Evolutionary conservation across 208 protist genomes (phyloP).

Genomic region (Naegleria gruberi): DNA sequence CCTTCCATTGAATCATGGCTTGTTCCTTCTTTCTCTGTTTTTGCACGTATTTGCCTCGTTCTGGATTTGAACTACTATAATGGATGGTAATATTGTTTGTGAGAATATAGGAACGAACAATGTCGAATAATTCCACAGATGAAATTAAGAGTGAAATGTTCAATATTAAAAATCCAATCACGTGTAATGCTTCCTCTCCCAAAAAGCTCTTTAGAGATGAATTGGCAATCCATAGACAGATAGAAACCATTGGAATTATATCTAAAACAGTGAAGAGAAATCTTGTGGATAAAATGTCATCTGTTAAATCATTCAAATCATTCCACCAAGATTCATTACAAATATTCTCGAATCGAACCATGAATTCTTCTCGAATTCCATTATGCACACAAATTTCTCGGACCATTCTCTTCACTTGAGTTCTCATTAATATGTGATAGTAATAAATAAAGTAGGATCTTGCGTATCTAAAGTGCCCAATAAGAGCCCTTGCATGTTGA

Average conservation of each 20-base stretch:
- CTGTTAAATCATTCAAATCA: not conserved
- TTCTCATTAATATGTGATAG: not conserved
- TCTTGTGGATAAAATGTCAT: not conserved
- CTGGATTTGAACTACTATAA: not conserved
- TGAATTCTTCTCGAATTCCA: not conserved
- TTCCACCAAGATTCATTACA: not conserved
- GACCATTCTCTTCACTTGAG: not conserved
- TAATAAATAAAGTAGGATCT: not conserved
- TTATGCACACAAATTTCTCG: not conserved
- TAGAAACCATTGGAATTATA: not conserved
- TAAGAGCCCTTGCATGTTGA: not conserved
- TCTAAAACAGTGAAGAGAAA: not conserved
- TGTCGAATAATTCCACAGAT: not conserved
- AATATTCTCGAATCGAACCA: not conserved
- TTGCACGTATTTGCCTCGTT: too few relatives aligned
- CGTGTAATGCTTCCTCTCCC: not conserved
- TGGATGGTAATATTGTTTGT: not conserved
- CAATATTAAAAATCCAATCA: not conserved
- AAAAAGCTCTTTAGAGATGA: not conserved
- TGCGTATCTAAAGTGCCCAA: not conserved
- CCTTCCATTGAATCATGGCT: not conserved
- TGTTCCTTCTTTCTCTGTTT: not conserved
- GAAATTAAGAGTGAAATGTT: not conserved
- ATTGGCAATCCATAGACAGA: not conserved
- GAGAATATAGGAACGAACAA: not conserved